A percentile compares a stretch with the other conserved stretches of the same genome.
Evolutionary conservation across 179 eudicot genomes (phyloP).

Genomic region (Silene noctiflora): DNA sequence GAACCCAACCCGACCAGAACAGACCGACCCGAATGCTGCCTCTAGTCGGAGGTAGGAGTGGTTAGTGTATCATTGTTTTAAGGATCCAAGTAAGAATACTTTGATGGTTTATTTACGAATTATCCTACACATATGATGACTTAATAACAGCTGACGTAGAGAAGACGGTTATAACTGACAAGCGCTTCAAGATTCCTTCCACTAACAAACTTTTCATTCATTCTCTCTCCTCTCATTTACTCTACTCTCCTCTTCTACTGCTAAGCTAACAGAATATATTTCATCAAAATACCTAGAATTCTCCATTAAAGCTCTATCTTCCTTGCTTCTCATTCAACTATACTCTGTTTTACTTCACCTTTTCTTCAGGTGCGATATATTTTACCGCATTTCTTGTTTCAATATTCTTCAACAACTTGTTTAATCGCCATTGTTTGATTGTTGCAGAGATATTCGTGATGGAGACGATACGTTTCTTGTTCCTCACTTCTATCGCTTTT

Average conservation of each 20-base stretch:
- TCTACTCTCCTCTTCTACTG: background rate
- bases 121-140: too few relatives aligned
- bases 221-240: background rate
- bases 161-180: slow-evolving; percentile 7
- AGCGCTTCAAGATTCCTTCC: background rate
- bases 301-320: slow-evolving; percentile 12
- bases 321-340: background rate
- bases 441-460: slow-evolving; percentile 5
- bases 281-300: background rate
- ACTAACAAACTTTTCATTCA: slow-evolving; percentile 20
- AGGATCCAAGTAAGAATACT: too few relatives aligned
- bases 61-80: too few relatives aligned
- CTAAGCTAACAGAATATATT: too few relatives aligned
- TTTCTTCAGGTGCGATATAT: background rate
- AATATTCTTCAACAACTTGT: too few relatives aligned
- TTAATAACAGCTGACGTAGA: background rate
- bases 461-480: slow-evolving; percentile 6
- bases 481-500: slow-evolving; percentile 6
- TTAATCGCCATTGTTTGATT: too few relatives aligned
- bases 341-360: background rate
- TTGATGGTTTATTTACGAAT: too few relatives aligned
- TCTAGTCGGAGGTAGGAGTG: too few relatives aligned
- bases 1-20: too few relatives aligned
- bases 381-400: too few relatives aligned
- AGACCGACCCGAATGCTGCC: too few relatives aligned